These are phyloP conservation scores for Dioscorea zingiberensis DNA, from an alignment of 106 monocot genomes.

Conservation along the genomic window DNA sequence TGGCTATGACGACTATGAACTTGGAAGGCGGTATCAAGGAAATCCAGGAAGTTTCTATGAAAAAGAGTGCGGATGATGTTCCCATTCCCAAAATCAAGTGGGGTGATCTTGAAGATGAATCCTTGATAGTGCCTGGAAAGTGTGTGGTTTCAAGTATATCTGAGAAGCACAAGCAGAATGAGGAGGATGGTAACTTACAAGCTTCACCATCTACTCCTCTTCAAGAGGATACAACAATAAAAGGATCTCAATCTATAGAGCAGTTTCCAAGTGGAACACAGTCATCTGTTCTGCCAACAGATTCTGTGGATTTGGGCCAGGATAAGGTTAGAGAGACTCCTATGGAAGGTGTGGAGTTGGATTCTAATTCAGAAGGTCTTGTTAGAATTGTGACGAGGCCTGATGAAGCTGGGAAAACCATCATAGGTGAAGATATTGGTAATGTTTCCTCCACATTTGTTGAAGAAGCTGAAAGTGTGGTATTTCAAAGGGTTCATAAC, in stretches of 20 bases:
- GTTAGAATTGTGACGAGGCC: slow-evolving; percentile 6
- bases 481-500: neutral
- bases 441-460: slow-evolving; percentile 1
- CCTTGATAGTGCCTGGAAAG: neutral
- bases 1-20: neutral
- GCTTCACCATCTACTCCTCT: neutral
- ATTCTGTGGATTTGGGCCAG: too few species aligned
- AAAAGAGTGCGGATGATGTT: slow-evolving; percentile 19
- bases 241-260: slow-evolving; percentile 21
- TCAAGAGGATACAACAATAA: slow-evolving; percentile 1
- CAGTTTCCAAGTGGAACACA: slow-evolving; percentile 23
- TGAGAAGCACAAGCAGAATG: too few species aligned
- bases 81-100: slow-evolving; percentile 45
- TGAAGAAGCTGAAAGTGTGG: slow-evolving; percentile 6
- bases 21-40: neutral
- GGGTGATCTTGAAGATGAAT: slow-evolving; percentile 57
- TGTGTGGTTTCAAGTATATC: too few species aligned
- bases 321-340: slow-evolving; percentile 30
- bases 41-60: slow-evolving; percentile 9
- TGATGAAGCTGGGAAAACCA: slow-evolving; percentile 15
- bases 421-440: slow-evolving; percentile 1
- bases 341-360: slow-evolving; percentile 12
- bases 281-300: too few species aligned
- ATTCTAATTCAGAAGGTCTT: slow-evolving; percentile 11
- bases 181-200: neutral